phyloP scores from a whole-genome alignment of 306 rosid genomes.

The Quercus berberidifolia region DNA sequence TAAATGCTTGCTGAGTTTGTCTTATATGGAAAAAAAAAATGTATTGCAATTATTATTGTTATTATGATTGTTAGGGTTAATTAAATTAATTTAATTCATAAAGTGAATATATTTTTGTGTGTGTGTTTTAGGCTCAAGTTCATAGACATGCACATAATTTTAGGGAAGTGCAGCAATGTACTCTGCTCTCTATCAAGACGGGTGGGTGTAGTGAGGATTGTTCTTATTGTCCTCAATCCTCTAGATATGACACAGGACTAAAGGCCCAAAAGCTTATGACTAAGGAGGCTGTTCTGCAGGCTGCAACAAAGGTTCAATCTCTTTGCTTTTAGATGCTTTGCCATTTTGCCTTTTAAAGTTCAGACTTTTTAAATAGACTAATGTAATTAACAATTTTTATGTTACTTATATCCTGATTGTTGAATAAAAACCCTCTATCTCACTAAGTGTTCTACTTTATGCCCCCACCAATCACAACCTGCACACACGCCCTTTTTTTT shows the following conservation, averaged over 20 bases:
- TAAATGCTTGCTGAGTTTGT: no score
- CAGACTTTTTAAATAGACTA: background rate
- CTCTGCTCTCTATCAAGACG: conserved; percentile 90
- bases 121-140: conserved; percentile 76
- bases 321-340: conserved; percentile 13
- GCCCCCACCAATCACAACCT: no score
- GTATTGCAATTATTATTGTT: no score
- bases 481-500: no score
- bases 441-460: background rate
- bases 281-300: conserved; percentile 71
- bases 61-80: background rate
- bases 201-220: conserved; percentile 99
- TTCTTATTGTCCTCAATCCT: conserved; percentile 94
- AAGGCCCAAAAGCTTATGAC: conserved; percentile 75
- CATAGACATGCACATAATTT: conserved; percentile 91
- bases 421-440: background rate
- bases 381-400: background rate
- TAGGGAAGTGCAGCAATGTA: conserved; percentile 96
- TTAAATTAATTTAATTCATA: background rate
- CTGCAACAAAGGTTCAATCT: conserved; percentile 64
- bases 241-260: conserved; percentile 80
- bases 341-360: background rate
- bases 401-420: background rate
- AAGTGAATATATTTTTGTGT: background rate
- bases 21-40: no score